Base-by-base conservation (phyloP, 495 filamentous ascomycete species). In the Annulohypoxylon moriforme region DNA sequence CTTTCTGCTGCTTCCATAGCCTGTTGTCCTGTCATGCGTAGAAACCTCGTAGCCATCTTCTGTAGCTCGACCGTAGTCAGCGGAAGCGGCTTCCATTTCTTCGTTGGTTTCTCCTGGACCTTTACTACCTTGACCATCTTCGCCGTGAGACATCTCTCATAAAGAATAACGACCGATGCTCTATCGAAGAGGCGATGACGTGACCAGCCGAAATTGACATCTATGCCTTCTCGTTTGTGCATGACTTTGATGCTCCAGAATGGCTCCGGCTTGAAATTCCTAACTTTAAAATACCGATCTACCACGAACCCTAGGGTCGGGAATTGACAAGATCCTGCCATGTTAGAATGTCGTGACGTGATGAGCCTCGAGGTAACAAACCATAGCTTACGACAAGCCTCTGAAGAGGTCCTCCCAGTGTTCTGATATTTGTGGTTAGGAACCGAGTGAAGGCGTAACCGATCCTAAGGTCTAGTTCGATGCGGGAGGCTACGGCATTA, bases 31-130 rank as follows among this genome's bases (percentile, higher is more conserved):
- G 92, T 92, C 87, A 99, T 90, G 18, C 89, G 86, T 11, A 98
- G 85, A 74, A 94, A 96, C 56, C 87, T 84, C 69, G 90, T 96
- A 18, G 96, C 96, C 85, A 94, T 93, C 84, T 97, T 98, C 76
- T 98, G 96, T n/a, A 99, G 81, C 73, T 99, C 96, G n/a, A 99
- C 93, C 0, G 96, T 99, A 0, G 96, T 99, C 72, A 99, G 83
- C 1, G 96, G 96, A 33, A 99, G 77, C 1, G 96, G 96, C 73
- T 93, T 92, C 94, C 91, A 97, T 81, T 96, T 97, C 71, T 90
- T 94, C 16, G 94, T 97, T 1, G 94, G 93, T 78, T 97, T 98
- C 75, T 92, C 91, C 68, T 91, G 88, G 27, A 97, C 90, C 73
- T 92, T 95, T 14, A 81, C 89, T 38, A 99, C 93, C 74, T 87